Evolutionary conservation across 495 filamentous ascomycete genomes (phyloP).

Genomic region (Trichoderma erinaceum): DNA sequence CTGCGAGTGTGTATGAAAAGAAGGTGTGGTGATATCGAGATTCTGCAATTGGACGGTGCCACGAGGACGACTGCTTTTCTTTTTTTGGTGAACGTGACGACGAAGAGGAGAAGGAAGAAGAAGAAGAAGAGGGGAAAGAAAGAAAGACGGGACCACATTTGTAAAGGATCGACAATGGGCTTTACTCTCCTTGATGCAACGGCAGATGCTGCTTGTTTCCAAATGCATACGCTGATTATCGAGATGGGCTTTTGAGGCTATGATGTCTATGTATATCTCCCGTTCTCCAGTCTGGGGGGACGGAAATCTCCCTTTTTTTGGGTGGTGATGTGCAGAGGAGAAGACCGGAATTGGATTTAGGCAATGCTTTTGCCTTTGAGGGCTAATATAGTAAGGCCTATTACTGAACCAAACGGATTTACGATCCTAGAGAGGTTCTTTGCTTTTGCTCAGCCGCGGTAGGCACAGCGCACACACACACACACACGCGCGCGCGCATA

Average conservation of each 20-base stretch:
- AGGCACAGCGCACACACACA: too few species aligned
- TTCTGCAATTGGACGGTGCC: background rate
- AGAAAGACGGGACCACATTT: too few species aligned
- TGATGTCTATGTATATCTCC: background rate
- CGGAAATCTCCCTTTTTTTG: background rate
- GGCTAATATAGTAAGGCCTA: background rate
- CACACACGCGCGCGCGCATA: too few species aligned
- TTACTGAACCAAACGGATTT: too few species aligned
- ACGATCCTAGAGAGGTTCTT: too few species aligned
- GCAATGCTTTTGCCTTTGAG: too few species aligned
- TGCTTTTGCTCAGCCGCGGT: too few species aligned
- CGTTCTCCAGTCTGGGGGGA: background rate
- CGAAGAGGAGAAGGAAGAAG: background rate
- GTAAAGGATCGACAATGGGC: too few species aligned
- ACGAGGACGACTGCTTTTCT: background rate
- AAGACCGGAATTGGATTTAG: background rate
- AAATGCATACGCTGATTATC: too few species aligned
- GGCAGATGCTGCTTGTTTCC: too few species aligned
- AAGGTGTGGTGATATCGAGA: slow-evolving; percentile 5
- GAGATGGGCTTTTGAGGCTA: background rate
- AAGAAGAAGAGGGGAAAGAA: too few species aligned
- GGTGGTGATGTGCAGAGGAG: background rate
- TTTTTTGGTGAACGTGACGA: background rate
- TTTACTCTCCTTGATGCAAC: too few species aligned
- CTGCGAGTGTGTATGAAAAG: background rate